Base-by-base conservation (phyloP, 352 stramenopile genomes). In the Pythium scleroteichum region DNA sequence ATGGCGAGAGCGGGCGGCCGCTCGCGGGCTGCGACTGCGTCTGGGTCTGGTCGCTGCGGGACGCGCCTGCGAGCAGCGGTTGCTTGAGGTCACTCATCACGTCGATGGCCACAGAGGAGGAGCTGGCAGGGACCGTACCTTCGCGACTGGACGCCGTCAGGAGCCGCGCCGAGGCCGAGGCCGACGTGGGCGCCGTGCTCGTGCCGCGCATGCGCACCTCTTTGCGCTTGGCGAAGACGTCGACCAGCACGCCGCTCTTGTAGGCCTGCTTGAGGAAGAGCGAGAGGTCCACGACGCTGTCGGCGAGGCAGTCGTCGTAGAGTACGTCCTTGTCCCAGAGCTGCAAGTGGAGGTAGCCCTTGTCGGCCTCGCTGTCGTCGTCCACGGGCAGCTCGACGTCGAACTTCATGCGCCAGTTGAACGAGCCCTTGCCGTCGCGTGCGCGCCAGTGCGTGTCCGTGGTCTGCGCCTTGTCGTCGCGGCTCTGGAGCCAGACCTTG, bases 371-470 rank as follows among this genome's bases (percentile, higher is more conserved):
- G 40, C 76, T 84, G 48, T 90, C 77, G 10, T 72, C 69, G 29
- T 94, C 78, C 14, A 88, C 59, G 5, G 88, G 90, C 10, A 97
- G 68, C 27, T 92, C 73, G 6, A 98, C 70, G 46, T 91, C 73
- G 66, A 97, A 97, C 64, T 97, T 97, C 72, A 97, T 87, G 26
- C 92, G 85, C 86, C 89, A 98, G 68, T 98, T 98, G 63, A 93
- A 98, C 5, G 78, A 93, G 3, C 75, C 88, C 52, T 93, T 89
- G 24, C 92, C 90, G 45, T 87, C 74, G 53, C 91, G 95, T 33
- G 77, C 84, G 35, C 92, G 82, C 90, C 90, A 98, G 64, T 98
- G 92, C 16, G 82, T 96, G 65, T 98, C 92, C 1, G 92, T 98
- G 8, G 72, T 78, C 61, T 92, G 82, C 4, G 77, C 76, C 41